Evolutionary conservation across 345 rosid genomes (phyloP).

Genomic region (Zanthoxylum bungeanum): DNA sequence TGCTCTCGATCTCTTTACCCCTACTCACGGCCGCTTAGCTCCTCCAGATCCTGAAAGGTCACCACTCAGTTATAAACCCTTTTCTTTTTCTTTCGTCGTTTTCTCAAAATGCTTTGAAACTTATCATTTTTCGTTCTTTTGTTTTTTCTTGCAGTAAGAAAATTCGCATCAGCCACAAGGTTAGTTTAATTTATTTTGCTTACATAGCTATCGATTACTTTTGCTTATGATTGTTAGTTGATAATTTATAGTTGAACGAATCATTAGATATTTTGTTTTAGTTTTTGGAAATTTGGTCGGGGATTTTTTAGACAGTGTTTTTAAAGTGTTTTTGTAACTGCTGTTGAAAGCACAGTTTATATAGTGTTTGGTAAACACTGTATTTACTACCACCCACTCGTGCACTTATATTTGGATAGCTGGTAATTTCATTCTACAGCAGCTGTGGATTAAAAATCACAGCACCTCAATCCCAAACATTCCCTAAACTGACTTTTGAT

Average conservation of each 20-base stretch:
- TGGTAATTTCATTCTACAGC: no score
- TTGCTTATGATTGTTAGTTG: background rate
- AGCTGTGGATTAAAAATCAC: no score
- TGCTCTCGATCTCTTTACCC: constrained; percentile 82
- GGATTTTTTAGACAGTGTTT: background rate
- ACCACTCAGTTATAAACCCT: constrained; percentile 7
- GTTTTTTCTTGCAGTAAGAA: constrained; percentile 54
- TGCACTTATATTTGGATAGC: no score
- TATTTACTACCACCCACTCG: no score
- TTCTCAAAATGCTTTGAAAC: background rate
- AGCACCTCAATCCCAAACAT: no score
- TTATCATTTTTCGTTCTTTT: background rate
- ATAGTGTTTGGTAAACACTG: no score
- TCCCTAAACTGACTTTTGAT: no score
- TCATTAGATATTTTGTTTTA: no score
- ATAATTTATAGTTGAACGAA: background rate
- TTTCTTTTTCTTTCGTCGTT: background rate
- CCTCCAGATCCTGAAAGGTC: constrained; percentile 85
- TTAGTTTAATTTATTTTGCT: constrained; percentile 23
- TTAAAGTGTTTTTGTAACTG: no score
- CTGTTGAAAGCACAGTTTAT: no score
- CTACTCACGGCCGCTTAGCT: constrained; percentile 64
- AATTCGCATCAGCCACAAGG: constrained; percentile 89
- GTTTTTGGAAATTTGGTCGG: background rate
- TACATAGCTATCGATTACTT: background rate